Percentiles rank a stretch among this genome's conserved stretches.
These are phyloP conservation scores for Cryphonectria parasitica DNA, from an alignment of 2,329 filamentous ascomycete species.

Conservation along the genomic window DNA sequence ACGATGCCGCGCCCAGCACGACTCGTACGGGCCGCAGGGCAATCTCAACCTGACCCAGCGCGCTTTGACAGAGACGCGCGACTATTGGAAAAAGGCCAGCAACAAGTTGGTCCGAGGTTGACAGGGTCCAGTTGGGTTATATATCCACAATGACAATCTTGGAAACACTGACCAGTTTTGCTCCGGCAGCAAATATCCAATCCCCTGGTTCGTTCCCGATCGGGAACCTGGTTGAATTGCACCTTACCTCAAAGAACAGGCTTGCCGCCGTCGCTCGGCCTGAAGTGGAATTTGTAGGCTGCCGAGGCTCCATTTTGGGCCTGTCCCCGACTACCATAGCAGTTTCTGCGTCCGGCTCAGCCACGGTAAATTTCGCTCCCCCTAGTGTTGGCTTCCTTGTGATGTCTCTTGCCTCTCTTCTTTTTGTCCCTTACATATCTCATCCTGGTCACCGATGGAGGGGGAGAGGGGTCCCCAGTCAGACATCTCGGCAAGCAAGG, in stretches of 20 bases:
- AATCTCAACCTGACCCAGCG: neutral
- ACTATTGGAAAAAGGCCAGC: neutral
- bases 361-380: conserved; percentile 9
- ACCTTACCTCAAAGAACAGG: neutral
- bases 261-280: conserved; percentile 3
- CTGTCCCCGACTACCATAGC: conserved; percentile 3
- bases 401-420: neutral
- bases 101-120: neutral
- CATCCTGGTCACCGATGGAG: neutral
- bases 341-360: neutral
- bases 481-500: neutral
- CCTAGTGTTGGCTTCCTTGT: neutral
- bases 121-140: neutral
- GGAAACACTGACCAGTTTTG: neutral
- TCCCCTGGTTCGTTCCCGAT: neutral
- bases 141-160: neutral
- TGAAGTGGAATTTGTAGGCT: conserved; percentile 8
- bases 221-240: neutral
- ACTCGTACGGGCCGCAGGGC: conserved; percentile 3
- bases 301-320: conserved; percentile 14
- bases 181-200: neutral
- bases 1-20: neutral
- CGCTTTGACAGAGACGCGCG: conserved; percentile 8
- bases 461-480: neutral
- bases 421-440: neutral